Conservation (phyloP, 768 basidiomycete genomes). For the Scleroderma citrinum region DNA sequence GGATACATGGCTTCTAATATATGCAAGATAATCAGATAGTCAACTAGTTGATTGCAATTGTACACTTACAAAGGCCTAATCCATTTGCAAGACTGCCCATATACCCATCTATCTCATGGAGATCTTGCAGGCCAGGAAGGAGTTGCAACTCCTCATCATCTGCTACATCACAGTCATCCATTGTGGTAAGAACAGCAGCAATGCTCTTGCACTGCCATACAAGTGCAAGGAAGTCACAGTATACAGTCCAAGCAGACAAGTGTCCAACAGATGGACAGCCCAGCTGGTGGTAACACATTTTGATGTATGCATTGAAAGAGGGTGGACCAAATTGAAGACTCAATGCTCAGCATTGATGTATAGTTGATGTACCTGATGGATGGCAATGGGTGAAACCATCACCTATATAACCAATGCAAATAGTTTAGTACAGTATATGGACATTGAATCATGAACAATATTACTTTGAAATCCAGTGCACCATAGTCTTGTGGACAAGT, state of each 20-base stretch:
- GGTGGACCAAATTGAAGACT: constrained; percentile 31
- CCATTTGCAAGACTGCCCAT: neutral
- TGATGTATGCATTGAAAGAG: constrained; percentile 18
- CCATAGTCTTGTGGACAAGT: no score
- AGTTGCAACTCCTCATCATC: neutral
- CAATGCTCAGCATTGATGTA: constrained; percentile 10
- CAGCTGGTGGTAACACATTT: constrained; percentile 13
- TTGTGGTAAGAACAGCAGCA: neutral
- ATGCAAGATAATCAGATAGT: no score
- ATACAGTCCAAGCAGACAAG: constrained; percentile 19
- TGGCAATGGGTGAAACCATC: no score
- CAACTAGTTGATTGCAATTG: no score
- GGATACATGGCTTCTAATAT: no score
- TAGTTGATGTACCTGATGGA: no score
- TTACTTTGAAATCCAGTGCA: no score
- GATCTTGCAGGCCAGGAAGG: neutral
- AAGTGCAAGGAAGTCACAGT: neutral
- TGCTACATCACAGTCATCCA: neutral
- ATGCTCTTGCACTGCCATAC: neutral
- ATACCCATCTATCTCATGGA: neutral
- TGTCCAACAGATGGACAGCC: constrained; percentile 18
- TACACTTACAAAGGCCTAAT: neutral
- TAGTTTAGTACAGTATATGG: no score
- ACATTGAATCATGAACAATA: no score
- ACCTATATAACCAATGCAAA: no score